Percentiles rank a stretch among this genome's conserved stretches.
Conservation (phyloP, 352 stramenopile species). For the Globisporangium sylvaticum region DNA sequence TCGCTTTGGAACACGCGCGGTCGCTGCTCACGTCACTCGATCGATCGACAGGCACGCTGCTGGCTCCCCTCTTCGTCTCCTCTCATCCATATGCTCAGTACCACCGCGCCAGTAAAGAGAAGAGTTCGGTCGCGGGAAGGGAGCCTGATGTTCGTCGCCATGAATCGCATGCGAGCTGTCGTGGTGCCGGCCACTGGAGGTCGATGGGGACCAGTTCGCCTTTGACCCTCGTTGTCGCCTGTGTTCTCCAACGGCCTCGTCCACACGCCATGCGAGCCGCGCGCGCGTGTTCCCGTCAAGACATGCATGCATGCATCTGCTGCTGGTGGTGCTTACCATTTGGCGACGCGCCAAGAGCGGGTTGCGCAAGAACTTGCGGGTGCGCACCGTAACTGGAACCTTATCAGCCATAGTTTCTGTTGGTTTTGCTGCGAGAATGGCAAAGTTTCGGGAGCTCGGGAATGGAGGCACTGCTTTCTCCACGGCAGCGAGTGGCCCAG, state of each 20-base stretch:
- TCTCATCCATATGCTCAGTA: background rate
- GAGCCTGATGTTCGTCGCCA: background rate
- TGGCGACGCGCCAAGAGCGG: slow-evolving; percentile 95
- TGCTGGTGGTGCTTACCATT: slow-evolving; percentile 80
- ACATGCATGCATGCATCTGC: slow-evolving; percentile 2
- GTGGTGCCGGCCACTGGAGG: background rate
- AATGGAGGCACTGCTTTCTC: background rate
- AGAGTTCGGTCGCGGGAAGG: background rate
- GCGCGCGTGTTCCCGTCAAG: background rate
- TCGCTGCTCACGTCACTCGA: background rate
- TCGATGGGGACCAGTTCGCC: background rate
- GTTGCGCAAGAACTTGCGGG: slow-evolving; percentile 99
- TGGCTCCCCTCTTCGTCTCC: background rate
- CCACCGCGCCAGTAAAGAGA: background rate
- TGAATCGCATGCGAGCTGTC: background rate
- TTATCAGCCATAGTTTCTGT: slow-evolving; percentile 90
- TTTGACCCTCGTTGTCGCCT: background rate
- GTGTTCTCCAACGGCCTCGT: background rate
- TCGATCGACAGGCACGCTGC: background rate
- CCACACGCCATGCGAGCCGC: background rate
- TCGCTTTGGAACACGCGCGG: background rate
- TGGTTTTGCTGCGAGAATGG: slow-evolving; percentile 50
- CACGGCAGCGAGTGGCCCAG: slow-evolving; percentile 17
- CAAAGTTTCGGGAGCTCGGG: slow-evolving; percentile 16
- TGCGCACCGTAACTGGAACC: slow-evolving; percentile 96